A percentile compares a stretch with the other conserved stretches of the same genome.
Evolutionary conservation across 2,329 filamentous ascomycete genomes (phyloP).

Genomic region (Colletotrichum viniferum): DNA sequence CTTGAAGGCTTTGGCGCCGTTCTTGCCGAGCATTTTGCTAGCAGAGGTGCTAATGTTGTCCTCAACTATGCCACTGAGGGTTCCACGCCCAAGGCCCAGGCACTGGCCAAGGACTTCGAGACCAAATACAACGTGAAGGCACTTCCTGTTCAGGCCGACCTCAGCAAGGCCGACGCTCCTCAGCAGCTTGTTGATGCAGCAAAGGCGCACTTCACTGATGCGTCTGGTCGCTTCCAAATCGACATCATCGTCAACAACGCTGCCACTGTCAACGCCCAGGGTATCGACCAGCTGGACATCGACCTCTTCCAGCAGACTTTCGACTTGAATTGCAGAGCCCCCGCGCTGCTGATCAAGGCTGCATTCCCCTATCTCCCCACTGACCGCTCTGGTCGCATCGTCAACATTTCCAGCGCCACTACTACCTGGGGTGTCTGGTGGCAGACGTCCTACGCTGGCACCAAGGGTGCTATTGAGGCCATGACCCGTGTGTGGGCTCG

Average conservation of each 20-base stretch:
- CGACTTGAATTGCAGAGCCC: conserved; percentile 81
- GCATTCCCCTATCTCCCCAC: conserved; percentile 70
- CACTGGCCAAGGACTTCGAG: conserved; percentile 51
- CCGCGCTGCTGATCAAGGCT: conserved; percentile 78
- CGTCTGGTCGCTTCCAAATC: conserved; percentile 61
- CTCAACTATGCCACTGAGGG: conserved; percentile 70
- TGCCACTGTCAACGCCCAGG: conserved; percentile 64
- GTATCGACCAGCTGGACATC: conserved; percentile 52
- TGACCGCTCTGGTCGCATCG: conserved; percentile 64
- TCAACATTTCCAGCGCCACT: conserved; percentile 55
- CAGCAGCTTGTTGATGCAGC: conserved; percentile 62
- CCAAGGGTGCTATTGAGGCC: conserved; percentile 62
- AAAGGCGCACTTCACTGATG: conserved; percentile 61
- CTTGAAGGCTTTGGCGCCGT: conserved; percentile 69
- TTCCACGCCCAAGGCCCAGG: conserved; percentile 35
- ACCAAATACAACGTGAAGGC: conserved; percentile 59
- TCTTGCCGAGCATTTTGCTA: conserved; percentile 71
- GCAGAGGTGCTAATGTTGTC: conserved; percentile 71
- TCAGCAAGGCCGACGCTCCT: conserved; percentile 66
- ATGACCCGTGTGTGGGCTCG: conserved; percentile 64
- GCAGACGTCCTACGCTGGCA: conserved; percentile 50
- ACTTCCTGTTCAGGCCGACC: conserved; percentile 71
- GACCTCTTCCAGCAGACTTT: conserved; percentile 75
- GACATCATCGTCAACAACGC: conserved; percentile 91
- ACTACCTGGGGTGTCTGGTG: conserved; percentile 28